Base-by-base conservation (phyloP, 805 yeast genomes). In the Gaillardinia entomophila region DNA sequence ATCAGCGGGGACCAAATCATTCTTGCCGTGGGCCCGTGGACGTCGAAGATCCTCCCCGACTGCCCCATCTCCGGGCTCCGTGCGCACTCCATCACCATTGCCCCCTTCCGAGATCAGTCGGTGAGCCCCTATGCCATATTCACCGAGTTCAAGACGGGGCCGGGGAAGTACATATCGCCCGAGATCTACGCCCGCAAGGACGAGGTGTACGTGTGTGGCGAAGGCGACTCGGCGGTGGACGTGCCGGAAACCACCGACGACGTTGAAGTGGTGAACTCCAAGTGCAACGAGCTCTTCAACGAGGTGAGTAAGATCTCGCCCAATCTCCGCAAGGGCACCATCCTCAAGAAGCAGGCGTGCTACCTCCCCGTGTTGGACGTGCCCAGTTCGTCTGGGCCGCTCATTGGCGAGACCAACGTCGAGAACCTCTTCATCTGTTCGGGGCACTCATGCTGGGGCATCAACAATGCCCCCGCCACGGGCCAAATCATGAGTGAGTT, bases 401-500 rank as follows among this genome's bases (percentile, higher is more conserved):
- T 92, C 33, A 80, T 90, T 45, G 98, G 98, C 28, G 90, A 85
- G 47, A 90, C 97, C 0, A 88, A 88, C 49, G 94, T 89, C 6
- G 76, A 73, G 15, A 79, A 80, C 38, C 63, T 90, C 39, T 83
- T 66, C 46, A 57, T 90, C 35, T 96, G 96, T 2, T 76, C 90
- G 12, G 98, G 97, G 0, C 98, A 90, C 58, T 83, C 96, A 12
- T 92, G 97, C 61, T 90, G 98, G 98, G 98, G 98, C 15, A 92
- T 90, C 41, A 92, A 90, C 62, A 90, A 92, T 57, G 96, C 96
- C 0, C 97, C 97, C 1, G 97, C 84, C 3, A 89, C 97, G 0
- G 98, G 98, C n/a, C 78, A 86, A 51, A 71, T 92, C 24, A 73
- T 90, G 79, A 79, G 95, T 42, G 97, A 90, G 60, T 49, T 90